Conservation (phyloP, 805 yeast species). For the Komagataella populi region DNA sequence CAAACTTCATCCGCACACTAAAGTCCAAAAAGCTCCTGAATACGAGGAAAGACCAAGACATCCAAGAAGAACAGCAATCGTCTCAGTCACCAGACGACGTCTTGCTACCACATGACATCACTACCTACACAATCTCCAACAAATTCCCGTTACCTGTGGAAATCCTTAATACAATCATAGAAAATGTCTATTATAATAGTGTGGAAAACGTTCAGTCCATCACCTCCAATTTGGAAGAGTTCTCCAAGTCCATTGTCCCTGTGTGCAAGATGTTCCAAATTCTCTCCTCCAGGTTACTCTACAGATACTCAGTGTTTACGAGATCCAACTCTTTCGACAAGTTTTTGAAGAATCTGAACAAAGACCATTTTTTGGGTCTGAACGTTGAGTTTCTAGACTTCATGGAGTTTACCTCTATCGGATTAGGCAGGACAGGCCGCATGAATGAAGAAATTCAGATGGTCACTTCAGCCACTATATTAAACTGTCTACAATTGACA, state of each 20-base stretch:
- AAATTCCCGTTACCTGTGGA: constrained; percentile 14
- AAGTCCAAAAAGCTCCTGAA: not conserved
- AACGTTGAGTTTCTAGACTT: constrained; percentile 72
- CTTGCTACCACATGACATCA: not conserved
- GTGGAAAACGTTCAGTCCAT: constrained; percentile 13
- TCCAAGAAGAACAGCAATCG: not conserved
- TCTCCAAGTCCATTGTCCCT: constrained; percentile 16
- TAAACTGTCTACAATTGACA: constrained; percentile 44
- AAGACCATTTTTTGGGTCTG: constrained; percentile 31
- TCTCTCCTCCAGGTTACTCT: constrained; percentile 41
- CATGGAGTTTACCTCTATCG: constrained; percentile 79
- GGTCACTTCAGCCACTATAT: constrained; percentile 66
- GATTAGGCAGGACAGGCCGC: constrained; percentile 76
- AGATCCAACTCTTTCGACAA: constrained; percentile 71
- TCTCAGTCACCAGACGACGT: not conserved
- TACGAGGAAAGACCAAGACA: not conserved
- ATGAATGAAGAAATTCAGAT: constrained; percentile 89
- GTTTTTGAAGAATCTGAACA: constrained; percentile 41
- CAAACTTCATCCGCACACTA: not conserved
- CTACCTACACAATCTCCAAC: constrained; percentile 1
- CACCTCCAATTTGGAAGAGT: constrained; percentile 15
- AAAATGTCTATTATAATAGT: constrained; percentile 16
- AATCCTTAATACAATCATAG: constrained; percentile 16
- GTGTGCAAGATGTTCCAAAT: constrained; percentile 47
- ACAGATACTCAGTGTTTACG: constrained; percentile 59